These are phyloP conservation scores for Sarocladiaceae sp. DNA, from an alignment of 2,329 filamentous ascomycete species.

Conservation along the genomic window DNA sequence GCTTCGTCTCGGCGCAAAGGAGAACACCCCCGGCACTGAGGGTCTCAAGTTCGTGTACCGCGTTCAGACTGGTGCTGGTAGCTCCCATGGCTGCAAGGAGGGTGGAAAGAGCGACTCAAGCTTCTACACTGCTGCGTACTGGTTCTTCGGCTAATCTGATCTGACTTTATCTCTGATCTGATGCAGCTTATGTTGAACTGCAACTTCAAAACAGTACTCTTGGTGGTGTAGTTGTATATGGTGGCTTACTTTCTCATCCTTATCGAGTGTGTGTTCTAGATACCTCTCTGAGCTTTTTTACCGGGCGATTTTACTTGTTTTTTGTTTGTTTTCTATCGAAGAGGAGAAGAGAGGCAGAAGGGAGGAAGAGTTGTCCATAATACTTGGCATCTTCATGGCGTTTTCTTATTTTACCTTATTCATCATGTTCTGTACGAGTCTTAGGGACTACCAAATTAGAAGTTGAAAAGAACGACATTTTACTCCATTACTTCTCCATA, in stretches of 20 bases:
- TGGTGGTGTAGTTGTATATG: not conserved
- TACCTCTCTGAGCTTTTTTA: not conserved
- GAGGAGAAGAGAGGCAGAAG: no score
- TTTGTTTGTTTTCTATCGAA: not conserved
- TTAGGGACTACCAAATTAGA: not conserved
- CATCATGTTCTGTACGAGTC: not conserved
- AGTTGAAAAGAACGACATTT: no score
- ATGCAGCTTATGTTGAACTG: not conserved
- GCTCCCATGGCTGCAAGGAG: conserved; percentile 36
- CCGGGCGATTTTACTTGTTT: not conserved
- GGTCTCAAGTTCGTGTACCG: conserved; percentile 45
- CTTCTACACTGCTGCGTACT: conserved; percentile 54
- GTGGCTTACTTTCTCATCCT: not conserved
- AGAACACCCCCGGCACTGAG: conserved; percentile 30
- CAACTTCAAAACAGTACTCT: not conserved
- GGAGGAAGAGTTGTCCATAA: conserved; percentile 3
- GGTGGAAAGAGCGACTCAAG: conserved; percentile 43
- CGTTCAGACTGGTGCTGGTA: conserved; percentile 50
- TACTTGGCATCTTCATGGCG: conserved; percentile 5
- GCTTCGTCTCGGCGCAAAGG: conserved; percentile 43
- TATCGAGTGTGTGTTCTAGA: not conserved
- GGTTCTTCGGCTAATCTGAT: conserved; percentile 51
- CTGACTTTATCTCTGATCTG: not conserved
- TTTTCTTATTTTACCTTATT: not conserved
- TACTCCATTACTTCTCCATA: no score